Evolutionary conservation across 2,329 filamentous ascomycete genomes (phyloP).

Genomic region (Phialophora verrucosa): DNA sequence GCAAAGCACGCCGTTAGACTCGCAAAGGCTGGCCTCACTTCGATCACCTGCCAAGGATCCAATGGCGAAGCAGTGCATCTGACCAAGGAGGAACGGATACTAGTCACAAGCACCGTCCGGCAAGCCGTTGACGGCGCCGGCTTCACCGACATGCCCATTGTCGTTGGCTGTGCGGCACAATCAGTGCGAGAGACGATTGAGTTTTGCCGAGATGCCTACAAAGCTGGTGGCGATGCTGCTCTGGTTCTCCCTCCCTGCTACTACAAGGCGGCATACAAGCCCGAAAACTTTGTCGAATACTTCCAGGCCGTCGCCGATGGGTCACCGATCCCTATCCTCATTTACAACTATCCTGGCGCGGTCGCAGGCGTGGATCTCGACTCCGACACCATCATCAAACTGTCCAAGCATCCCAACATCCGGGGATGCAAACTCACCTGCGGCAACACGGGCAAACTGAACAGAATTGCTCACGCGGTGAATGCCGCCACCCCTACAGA

Average conservation of each 20-base stretch:
- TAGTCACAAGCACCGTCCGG: conserved; percentile 72
- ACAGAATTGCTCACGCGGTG: conserved; percentile 61
- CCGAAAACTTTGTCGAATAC: conserved; percentile 65
- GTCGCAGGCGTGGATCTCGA: conserved; percentile 71
- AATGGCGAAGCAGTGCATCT: conserved; percentile 85
- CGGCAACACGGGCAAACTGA: conserved; percentile 75
- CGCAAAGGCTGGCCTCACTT: conserved; percentile 72
- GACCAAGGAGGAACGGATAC: conserved; percentile 70
- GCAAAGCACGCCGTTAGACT: conserved; percentile 68
- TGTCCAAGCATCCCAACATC: conserved; percentile 67
- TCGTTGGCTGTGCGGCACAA: conserved; percentile 76
- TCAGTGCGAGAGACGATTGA: conserved; percentile 75
- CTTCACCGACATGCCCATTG: conserved; percentile 68
- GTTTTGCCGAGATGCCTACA: conserved; percentile 70
- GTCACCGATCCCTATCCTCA: conserved; percentile 67
- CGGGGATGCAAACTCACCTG: conserved; percentile 75
- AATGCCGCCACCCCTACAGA: conserved; percentile 46
- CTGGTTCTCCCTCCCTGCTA: conserved; percentile 78
- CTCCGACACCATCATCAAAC: conserved; percentile 66
- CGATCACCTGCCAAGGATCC: conserved; percentile 77
- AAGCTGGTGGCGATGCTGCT: conserved; percentile 74
- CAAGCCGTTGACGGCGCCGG: conserved; percentile 71
- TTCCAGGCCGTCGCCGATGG: conserved; percentile 69
- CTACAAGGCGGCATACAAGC: conserved; percentile 70
- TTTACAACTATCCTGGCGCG: conserved; percentile 76